These are phyloP conservation scores for Cutaneotrichosporon mucoides DNA, from an alignment of 1,284 basidiomycete genomes.

Conservation along the genomic window DNA sequence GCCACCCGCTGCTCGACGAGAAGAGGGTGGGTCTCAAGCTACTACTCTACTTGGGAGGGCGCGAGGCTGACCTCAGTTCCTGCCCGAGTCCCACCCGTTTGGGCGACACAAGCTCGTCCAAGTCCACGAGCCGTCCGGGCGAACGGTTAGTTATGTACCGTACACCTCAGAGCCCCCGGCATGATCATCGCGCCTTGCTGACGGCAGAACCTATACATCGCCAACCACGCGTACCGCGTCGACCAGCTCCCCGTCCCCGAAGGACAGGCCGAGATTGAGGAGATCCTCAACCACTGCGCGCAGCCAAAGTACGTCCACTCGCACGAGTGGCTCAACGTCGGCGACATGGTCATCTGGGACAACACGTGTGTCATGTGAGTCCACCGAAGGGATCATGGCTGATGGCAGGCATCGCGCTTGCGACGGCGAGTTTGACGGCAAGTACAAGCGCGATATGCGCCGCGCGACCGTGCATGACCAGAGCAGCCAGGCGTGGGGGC, in stretches of 20 bases:
- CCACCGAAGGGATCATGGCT: neutral
- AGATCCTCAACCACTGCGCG: slow-evolving; percentile 17
- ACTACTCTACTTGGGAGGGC: no score
- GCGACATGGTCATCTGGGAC: slow-evolving; percentile 28
- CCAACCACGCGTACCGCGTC: slow-evolving; percentile 24
- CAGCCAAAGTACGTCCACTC: slow-evolving; percentile 20
- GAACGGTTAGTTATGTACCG: slow-evolving; percentile 1
- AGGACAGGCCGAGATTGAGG: slow-evolving; percentile 22
- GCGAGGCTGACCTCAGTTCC: slow-evolving; percentile 3
- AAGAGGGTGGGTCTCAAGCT: slow-evolving; percentile 4
- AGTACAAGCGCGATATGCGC: slow-evolving; percentile 25
- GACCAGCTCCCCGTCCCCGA: slow-evolving; percentile 14
- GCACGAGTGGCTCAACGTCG: slow-evolving; percentile 18
- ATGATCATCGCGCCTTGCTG: no score
- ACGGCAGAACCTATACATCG: slow-evolving; percentile 24
- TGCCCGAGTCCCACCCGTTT: slow-evolving; percentile 17
- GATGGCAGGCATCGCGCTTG: slow-evolving; percentile 17
- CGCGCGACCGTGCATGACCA: slow-evolving; percentile 25
- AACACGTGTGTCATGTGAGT: slow-evolving; percentile 23
- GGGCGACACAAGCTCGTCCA: slow-evolving; percentile 28
- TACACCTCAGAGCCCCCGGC: no score
- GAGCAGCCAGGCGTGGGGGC: slow-evolving; percentile 24
- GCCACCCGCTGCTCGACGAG: slow-evolving; percentile 19
- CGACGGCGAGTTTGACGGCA: slow-evolving; percentile 22
- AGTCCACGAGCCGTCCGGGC: slow-evolving; percentile 20